Conservation (phyloP, 768 basidiomycete genomes). For the Tricholoma sp. region DNA sequence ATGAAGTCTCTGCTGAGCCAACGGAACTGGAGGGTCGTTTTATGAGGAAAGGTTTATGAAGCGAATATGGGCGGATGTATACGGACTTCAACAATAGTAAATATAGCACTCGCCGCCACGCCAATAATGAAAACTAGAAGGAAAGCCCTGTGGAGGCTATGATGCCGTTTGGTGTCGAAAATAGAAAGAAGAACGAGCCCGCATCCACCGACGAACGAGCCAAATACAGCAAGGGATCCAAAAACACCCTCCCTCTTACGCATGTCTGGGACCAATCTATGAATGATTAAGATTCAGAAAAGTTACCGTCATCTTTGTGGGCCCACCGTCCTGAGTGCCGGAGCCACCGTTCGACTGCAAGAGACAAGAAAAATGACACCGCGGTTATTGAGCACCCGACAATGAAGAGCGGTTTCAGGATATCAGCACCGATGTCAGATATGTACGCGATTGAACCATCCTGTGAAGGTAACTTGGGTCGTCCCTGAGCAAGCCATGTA, state of each 20-base stretch:
- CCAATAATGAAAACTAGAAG: slow-evolving; percentile 72
- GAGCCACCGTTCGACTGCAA: slow-evolving; percentile 57
- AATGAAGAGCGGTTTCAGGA: slow-evolving; percentile 73
- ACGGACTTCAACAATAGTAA: slow-evolving; percentile 63
- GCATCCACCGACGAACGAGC: slow-evolving; percentile 54
- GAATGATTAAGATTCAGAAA: neutral
- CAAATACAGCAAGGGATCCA: slow-evolving; percentile 51
- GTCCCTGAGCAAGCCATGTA: slow-evolving; percentile 64
- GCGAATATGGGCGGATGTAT: neutral
- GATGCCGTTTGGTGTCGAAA: slow-evolving; percentile 59
- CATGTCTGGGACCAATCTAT: slow-evolving; percentile 56
- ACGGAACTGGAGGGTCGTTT: slow-evolving; percentile 38
- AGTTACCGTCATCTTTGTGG: neutral
- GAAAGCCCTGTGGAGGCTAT: slow-evolving; percentile 50
- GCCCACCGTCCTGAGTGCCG: slow-evolving; percentile 58
- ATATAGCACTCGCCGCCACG: slow-evolving; percentile 66
- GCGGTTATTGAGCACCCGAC: slow-evolving; percentile 60
- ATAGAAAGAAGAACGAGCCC: slow-evolving; percentile 68
- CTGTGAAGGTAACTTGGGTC: slow-evolving; percentile 52
- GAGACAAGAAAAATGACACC: slow-evolving; percentile 52
- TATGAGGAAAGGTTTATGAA: neutral
- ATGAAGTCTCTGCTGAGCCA: slow-evolving; percentile 59
- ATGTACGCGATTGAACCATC: slow-evolving; percentile 65
- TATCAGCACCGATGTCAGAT: slow-evolving; percentile 70
- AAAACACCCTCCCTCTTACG: slow-evolving; percentile 51